phyloP scores from a whole-genome alignment of 768 basidiomycete genomes.

The Astraeus odoratus region DNA sequence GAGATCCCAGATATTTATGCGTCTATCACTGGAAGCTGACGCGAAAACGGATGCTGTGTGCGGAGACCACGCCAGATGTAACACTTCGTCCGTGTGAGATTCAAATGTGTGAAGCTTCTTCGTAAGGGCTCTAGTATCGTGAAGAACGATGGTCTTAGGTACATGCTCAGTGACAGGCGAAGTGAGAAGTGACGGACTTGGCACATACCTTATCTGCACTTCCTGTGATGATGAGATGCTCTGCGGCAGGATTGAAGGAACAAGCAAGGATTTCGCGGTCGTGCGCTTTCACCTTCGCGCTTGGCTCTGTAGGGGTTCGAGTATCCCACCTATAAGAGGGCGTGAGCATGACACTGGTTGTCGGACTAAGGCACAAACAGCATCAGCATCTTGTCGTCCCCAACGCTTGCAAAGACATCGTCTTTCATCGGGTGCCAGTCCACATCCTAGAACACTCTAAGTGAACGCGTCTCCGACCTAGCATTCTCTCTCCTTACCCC shows the following conservation, averaged over 20 bases:
- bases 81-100: slow-evolving; percentile 89
- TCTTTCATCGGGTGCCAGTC: slow-evolving; percentile 88
- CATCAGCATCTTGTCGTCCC: slow-evolving; percentile 92
- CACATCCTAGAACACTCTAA: slow-evolving; percentile 60
- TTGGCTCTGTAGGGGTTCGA: slow-evolving; percentile 62
- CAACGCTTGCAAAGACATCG: slow-evolving; percentile 87
- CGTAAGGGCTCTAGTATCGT: slow-evolving; percentile 73
- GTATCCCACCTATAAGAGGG: slow-evolving; percentile 80
- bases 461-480: neutral
- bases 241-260: slow-evolving; percentile 78
- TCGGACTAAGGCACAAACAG: slow-evolving; percentile 48
- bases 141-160: slow-evolving; percentile 73
- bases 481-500: slow-evolving; percentile 53
- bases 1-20: slow-evolving; percentile 94
- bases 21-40: slow-evolving; percentile 87
- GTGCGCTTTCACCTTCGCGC: slow-evolving; percentile 74
- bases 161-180: neutral
- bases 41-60: slow-evolving; percentile 90
- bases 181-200: neutral
- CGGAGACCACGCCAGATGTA: slow-evolving; percentile 94
- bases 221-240: slow-evolving; percentile 80
- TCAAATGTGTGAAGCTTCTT: slow-evolving; percentile 86
- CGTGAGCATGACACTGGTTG: slow-evolving; percentile 2
- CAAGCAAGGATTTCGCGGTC: slow-evolving; percentile 87
- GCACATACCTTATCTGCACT: slow-evolving; percentile 82